A percentile compares a stretch with the other conserved stretches of the same genome.
These are phyloP conservation scores for Escovopsis sp. DNA, from an alignment of 2,329 filamentous ascomycete species.

Conservation along the genomic window DNA sequence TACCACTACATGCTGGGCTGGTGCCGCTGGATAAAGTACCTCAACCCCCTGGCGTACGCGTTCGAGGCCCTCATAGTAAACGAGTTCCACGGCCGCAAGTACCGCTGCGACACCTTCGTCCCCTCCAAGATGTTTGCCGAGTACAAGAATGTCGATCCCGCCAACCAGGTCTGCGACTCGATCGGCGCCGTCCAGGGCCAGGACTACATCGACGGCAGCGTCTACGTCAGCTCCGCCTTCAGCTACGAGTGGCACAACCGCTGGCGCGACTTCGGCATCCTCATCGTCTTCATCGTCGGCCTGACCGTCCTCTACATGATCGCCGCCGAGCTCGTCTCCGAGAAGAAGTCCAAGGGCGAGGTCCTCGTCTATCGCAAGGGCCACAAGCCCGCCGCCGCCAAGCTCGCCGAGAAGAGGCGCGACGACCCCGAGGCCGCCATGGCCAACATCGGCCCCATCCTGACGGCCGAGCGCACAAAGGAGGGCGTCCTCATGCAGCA, in stretches of 20 bases:
- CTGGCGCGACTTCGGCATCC: conserved; percentile 59
- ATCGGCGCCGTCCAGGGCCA: conserved; percentile 43
- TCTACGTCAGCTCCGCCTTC: conserved; percentile 40
- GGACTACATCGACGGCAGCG: conserved; percentile 38
- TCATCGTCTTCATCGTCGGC: conserved; percentile 49
- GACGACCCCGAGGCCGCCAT: conserved; percentile 42
- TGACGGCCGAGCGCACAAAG: conserved; percentile 28
- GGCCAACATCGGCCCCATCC: conserved; percentile 32
- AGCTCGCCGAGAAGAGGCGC: conserved; percentile 45
- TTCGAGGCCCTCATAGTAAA: conserved; percentile 75
- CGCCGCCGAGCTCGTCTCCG: conserved; percentile 50
- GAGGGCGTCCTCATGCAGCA: conserved; percentile 34
- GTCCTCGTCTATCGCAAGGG: conserved; percentile 61
- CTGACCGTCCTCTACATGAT: conserved; percentile 48
- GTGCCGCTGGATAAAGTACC: conserved; percentile 72
- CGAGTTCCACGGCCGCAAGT: conserved; percentile 57
- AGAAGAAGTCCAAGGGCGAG: conserved; percentile 60
- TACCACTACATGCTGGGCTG: conserved; percentile 60
- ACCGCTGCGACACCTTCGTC: conserved; percentile 33
- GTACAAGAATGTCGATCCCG: conserved; percentile 14
- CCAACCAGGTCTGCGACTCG: conserved; percentile 40
- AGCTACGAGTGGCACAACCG: conserved; percentile 42
- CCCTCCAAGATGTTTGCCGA: conserved; percentile 18
- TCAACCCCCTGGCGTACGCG: conserved; percentile 65
- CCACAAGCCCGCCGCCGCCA: conserved; percentile 42